Base-by-base conservation (phyloP, 495 filamentous ascomycete species). In the Poronia punctata region DNA sequence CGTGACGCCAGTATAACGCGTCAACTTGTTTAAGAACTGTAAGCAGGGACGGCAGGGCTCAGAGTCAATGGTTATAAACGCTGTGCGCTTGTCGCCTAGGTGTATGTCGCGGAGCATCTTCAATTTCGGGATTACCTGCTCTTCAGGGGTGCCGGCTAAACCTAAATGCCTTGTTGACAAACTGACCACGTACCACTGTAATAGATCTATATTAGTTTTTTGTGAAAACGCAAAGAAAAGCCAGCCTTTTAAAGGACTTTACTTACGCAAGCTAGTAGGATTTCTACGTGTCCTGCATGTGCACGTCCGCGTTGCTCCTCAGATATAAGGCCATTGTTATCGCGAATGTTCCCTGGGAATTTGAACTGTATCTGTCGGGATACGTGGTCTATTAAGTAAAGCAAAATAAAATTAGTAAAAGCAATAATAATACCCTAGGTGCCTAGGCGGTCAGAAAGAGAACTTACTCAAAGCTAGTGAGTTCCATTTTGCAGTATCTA, bases 211-310 rank as follows among this genome's bases (percentile, higher is more conserved):
- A n/a, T 27, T 27, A n/a, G 24, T 27, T 7, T n/a, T 27, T 27
- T 27, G 7, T 7, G n/a, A 7, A 7, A 27, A 27, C 24, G 7
- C 7, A 27, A 27, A 7, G 7, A 27, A n/a, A 27, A 7, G n/a
- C 24, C 24, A 27, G 24, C n/a, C n/a, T n/a, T n/a, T n/a, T n/a
- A n/a, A n/a, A n/a, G 3, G 11, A 17, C 8, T 7, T 18, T 0
- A 41, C 38, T 33, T n/a, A 33, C 38, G 0, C 35, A 32, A 3
- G 41, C 50, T 0, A 57, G 48, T 7, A 57, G 32, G 5, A 57
- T 45, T n/a, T 57, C 54, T 0, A 57, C 54, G 8, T 56, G 53
- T 1, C 53, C 53, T 1, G 54, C 50, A 25, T 54, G 54, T 0
- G 50, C 50, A n/a, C 54, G 38, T 1, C 54, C 54, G 0, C 42